A percentile compares a stretch with the other conserved stretches of the same genome.
phyloP scores from a whole-genome alignment of 139 green algal species.

The Nannochloris sp. region DNA sequence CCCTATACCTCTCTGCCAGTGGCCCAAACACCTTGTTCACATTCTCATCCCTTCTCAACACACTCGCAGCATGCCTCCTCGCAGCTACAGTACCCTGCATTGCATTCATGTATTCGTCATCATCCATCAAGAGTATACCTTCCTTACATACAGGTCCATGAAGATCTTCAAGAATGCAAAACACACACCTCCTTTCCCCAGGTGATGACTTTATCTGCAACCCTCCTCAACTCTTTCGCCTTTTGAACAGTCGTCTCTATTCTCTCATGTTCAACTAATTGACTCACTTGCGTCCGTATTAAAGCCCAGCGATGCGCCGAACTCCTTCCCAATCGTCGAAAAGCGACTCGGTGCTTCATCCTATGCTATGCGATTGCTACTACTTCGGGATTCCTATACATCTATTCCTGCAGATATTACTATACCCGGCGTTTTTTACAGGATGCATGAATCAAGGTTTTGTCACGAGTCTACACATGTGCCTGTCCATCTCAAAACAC shows the following conservation, averaged over 20 bases:
- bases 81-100: slow-evolving; percentile 50
- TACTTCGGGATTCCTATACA: too few species aligned
- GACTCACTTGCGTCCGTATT: slow-evolving; percentile 82
- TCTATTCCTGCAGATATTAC: too few species aligned
- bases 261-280: slow-evolving; percentile 85
- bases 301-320: slow-evolving; percentile 46
- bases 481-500: too few species aligned
- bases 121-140: too few species aligned
- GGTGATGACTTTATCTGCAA: slow-evolving; percentile 73
- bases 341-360: slow-evolving; percentile 40
- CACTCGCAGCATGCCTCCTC: slow-evolving; percentile 36
- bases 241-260: slow-evolving; percentile 87
- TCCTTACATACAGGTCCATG: too few species aligned
- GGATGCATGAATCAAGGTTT: too few species aligned
- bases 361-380: background rate
- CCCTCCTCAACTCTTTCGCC: slow-evolving; percentile 70
- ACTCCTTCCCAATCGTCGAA: slow-evolving; percentile 34
- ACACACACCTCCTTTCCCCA: slow-evolving; percentile 64
- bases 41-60: slow-evolving; percentile 62
- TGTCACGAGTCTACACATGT: too few species aligned
- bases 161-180: too few species aligned
- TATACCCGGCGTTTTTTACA: too few species aligned
- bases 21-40: slow-evolving; percentile 81
- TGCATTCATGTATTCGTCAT: too few species aligned
- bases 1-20: slow-evolving; percentile 73